Evolutionary conservation across 805 yeast species (phyloP).

Genomic region (Hanseniaspora nectarophila): DNA sequence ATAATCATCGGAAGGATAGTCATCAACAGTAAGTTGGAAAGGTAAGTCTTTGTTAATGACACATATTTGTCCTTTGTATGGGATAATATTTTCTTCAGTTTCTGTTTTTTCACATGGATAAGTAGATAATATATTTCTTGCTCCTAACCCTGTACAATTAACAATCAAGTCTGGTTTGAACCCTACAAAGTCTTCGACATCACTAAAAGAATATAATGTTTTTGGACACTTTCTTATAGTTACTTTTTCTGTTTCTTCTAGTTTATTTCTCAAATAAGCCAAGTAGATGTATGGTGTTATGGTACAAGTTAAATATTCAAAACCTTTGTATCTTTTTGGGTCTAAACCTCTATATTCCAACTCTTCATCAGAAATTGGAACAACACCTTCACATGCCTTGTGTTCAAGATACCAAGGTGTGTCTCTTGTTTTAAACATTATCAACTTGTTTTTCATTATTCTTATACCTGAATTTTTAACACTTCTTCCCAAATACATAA

Average conservation of each 20-base stretch:
- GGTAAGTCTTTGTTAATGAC: conserved; percentile 37
- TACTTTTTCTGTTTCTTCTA: conserved; percentile 39
- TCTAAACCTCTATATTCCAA: conserved; percentile 26
- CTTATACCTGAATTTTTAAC: conserved; percentile 43
- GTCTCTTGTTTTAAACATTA: conserved; percentile 19
- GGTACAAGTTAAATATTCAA: conserved; percentile 42
- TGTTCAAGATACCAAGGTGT: conserved; percentile 40
- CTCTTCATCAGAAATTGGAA: conserved; percentile 28
- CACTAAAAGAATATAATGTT: not conserved
- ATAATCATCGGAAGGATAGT: conserved; percentile 18
- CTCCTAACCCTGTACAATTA: conserved; percentile 47
- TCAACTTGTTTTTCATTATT: conserved; percentile 19
- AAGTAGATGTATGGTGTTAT: conserved; percentile 49
- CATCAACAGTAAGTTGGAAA: conserved; percentile 28
- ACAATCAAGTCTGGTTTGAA: conserved; percentile 39
- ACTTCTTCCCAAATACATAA: conserved; percentile 34
- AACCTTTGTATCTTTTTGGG: conserved; percentile 33
- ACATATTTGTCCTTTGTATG: conserved; percentile 51
- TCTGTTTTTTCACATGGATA: conserved; percentile 38
- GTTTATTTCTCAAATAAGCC: conserved; percentile 38
- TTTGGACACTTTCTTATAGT: conserved; percentile 39
- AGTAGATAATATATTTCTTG: conserved; percentile 25
- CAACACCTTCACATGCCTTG: conserved; percentile 33
- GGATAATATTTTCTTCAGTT: conserved; percentile 28
- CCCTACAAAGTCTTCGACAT: conserved; percentile 23